A percentile compares a stretch with the other conserved stretches of the same genome.
phyloP scores from a whole-genome alignment of 768 basidiomycete species.

The Epithele typhae region DNA sequence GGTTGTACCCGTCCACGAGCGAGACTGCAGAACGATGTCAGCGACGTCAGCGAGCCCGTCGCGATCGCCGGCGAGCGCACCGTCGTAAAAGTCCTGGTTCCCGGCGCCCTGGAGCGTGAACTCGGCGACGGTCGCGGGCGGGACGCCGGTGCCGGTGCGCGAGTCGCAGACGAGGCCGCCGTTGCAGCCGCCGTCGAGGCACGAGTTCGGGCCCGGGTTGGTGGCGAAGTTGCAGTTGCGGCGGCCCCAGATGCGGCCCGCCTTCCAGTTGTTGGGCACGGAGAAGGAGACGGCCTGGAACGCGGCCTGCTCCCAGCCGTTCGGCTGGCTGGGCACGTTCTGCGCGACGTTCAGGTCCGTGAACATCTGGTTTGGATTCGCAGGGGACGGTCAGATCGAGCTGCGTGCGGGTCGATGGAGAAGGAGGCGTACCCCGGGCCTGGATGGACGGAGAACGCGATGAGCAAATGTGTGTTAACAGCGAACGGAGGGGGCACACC shows the following conservation, averaged over 20 bases:
- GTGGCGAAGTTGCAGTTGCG: slow-evolving; percentile 32
- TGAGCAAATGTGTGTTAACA: too few species aligned
- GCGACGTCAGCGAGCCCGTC: background rate
- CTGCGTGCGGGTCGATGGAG: too few species aligned
- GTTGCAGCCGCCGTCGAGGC: slow-evolving; percentile 35
- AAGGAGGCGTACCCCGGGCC: too few species aligned
- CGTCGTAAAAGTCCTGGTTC: slow-evolving; percentile 31
- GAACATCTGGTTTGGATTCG: slow-evolving; percentile 23
- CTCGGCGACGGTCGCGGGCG: slow-evolving; percentile 33
- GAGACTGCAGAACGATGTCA: slow-evolving; percentile 17
- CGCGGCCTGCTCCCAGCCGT: slow-evolving; percentile 30
- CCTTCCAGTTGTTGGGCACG: slow-evolving; percentile 36
- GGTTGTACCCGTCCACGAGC: slow-evolving; percentile 30
- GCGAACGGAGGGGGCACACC: too few species aligned
- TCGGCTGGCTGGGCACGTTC: slow-evolving; percentile 24
- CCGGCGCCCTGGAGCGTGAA: slow-evolving; percentile 29
- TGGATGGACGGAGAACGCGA: too few species aligned
- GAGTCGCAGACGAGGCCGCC: slow-evolving; percentile 35
- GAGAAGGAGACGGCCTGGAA: slow-evolving; percentile 25
- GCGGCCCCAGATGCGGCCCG: slow-evolving; percentile 36
- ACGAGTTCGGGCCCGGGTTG: slow-evolving; percentile 29
- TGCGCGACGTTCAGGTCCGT: slow-evolving; percentile 30
- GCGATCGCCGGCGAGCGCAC: slow-evolving; percentile 22
- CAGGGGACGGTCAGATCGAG: slow-evolving; percentile 5
- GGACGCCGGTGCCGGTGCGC: slow-evolving; percentile 34